Base-by-base conservation (phyloP, 768 basidiomycete species). In the Tricholoma matsutake region DNA sequence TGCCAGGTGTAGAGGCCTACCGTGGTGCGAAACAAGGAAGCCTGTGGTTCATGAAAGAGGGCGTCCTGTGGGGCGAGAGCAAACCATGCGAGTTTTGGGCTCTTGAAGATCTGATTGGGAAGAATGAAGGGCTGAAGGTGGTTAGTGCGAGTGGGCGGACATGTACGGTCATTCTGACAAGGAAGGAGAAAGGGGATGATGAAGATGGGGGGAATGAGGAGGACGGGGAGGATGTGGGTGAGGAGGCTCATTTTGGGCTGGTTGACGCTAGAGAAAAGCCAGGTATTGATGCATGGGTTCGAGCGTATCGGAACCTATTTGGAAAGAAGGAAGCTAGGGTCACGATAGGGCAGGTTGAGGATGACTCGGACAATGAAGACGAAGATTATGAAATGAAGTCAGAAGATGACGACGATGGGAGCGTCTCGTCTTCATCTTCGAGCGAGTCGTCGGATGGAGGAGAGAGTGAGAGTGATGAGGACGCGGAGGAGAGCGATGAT, bases 1-100 rank as follows among this genome's bases (percentile, higher is more conserved):
- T 86, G 3, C 84, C 88, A 1, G 88, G 88, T 0, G 73, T 89
- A 25, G 84, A 88, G 58, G 88, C 88, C 5, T 86, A 88, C 70
- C 82, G 86, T 31, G 82, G 82, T n/a, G 89, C 89, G 1, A 91
- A 90, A 68, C 70, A 79, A 1, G 89, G 89, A 1, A 86, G 79
- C 51, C 74, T 92, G 41, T 89, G 89, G 86, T 92, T 92, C 77
- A 76, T 87, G 51, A 73, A 79, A 41, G 75, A 77, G 22, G 91
- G 89, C 6, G 79, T 92, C 14, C 78, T 92, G 7, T 88, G 87
- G 83, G 89, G 87, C 22, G 86, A 91, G 68, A 83, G 82, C 67
- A 88, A 88, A 63, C 89, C 89, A 2, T 90, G 87, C 67, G 87
- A 90, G 64, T 92, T 89, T 67, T 92, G 90, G 86, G 73, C 85